Evolutionary conservation across 306 rosid species (phyloP).

Genomic region (Dryas drummondii): DNA sequence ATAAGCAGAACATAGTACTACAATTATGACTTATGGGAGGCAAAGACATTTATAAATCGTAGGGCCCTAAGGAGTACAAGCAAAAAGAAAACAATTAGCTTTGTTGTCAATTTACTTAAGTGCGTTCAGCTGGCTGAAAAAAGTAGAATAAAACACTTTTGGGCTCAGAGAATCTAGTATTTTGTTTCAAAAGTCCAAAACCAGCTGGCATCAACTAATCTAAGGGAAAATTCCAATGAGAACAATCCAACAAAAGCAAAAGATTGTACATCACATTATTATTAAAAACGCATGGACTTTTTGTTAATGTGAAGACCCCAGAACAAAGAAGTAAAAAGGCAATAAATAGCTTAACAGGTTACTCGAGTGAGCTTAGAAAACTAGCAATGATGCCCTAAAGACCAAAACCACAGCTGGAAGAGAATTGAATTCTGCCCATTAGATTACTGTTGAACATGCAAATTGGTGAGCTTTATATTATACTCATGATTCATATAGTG

Average conservation of each 20-base stretch:
- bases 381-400: background rate
- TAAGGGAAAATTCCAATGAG: constrained; percentile 2
- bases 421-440: background rate
- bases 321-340: too few species aligned
- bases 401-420: constrained; percentile 3
- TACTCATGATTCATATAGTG: background rate
- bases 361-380: background rate
- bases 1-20: background rate
- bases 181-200: constrained; percentile 4
- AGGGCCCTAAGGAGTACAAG: background rate
- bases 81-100: background rate
- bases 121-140: background rate
- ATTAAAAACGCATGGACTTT: too few species aligned
- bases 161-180: background rate
- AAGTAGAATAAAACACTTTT: background rate
- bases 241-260: background rate
- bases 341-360: background rate
- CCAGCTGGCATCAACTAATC: constrained; percentile 14
- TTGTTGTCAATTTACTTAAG: background rate
- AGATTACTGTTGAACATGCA: background rate
- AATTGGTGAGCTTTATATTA: background rate
- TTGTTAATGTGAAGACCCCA: too few species aligned
- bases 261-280: background rate
- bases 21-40: too few species aligned
- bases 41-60: background rate